A percentile compares a stretch with the other conserved stretches of the same genome.
Evolutionary conservation across 352 stramenopile species (phyloP).

Genomic region (Phytophthora fragariae): DNA sequence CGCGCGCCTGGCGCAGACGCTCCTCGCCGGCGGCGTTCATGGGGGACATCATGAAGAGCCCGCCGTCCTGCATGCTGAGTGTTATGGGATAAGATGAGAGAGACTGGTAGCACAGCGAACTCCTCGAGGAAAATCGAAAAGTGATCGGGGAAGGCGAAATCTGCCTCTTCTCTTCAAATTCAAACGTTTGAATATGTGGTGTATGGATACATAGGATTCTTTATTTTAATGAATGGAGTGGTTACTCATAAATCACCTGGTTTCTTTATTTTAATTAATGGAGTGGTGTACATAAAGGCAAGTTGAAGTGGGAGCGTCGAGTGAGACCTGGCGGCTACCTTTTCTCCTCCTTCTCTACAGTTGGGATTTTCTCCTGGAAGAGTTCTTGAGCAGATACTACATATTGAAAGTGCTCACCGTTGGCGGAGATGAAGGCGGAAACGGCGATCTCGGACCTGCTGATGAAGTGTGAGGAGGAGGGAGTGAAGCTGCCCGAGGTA

Average conservation of each 20-base stretch:
- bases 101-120: not conserved
- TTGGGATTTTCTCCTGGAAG: not conserved
- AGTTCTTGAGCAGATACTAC: not conserved
- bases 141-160: slow-evolving; percentile 6
- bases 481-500: slow-evolving; percentile 54
- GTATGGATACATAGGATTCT: not conserved
- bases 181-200: slow-evolving; percentile 39
- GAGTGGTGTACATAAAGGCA: slow-evolving; percentile 25
- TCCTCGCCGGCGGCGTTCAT: slow-evolving; percentile 52
- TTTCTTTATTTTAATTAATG: not conserved
- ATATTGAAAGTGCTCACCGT: not conserved
- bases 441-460: slow-evolving; percentile 66
- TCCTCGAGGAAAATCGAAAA: slow-evolving; percentile 6
- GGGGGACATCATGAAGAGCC: slow-evolving; percentile 54
- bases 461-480: slow-evolving; percentile 66
- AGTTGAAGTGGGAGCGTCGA: slow-evolving; percentile 30
- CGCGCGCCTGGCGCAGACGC: slow-evolving; percentile 47
- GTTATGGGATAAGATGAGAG: not conserved
- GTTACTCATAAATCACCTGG: too few relatives aligned
- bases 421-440: slow-evolving; percentile 57
- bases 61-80: slow-evolving; percentile 31
- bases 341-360: slow-evolving; percentile 17
- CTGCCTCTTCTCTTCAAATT: slow-evolving; percentile 28
- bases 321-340: slow-evolving; percentile 12
- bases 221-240: too few relatives aligned